Conservation (phyloP, 345 rosid species). For the Pseudoturritis turrita region DNA sequence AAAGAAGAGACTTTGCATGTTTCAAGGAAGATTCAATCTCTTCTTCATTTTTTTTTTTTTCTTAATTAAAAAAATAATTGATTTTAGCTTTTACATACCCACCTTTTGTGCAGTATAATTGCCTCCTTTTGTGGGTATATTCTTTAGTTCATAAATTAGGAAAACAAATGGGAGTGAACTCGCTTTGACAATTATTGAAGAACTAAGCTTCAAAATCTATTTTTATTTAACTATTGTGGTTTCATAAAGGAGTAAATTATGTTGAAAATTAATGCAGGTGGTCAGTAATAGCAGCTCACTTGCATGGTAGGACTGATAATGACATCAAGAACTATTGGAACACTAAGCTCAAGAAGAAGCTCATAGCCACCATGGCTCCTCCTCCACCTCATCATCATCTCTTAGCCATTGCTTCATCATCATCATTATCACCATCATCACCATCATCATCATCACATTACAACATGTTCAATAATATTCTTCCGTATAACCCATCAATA, state of each 20-base stretch:
- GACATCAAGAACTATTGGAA: slow-evolving; percentile 95
- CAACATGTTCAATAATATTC: slow-evolving; percentile 23
- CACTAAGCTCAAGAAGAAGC: slow-evolving; percentile 89
- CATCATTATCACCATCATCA: slow-evolving; percentile 30
- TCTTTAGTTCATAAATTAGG: slow-evolving; percentile 21
- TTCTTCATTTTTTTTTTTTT: not conserved
- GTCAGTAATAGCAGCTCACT: slow-evolving; percentile 85
- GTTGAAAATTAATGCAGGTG: slow-evolving; percentile 41
- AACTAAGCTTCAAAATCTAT: not conserved
- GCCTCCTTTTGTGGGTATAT: slow-evolving; percentile 29
- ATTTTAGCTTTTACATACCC: slow-evolving; percentile 15
- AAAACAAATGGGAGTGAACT: not conserved
- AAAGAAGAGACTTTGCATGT: slow-evolving; percentile 24
- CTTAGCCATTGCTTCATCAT: slow-evolving; percentile 23
- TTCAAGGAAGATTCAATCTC: slow-evolving; percentile 27
- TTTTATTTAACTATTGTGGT: not conserved
- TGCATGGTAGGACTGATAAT: slow-evolving; percentile 89
- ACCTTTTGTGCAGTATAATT: slow-evolving; percentile 32
- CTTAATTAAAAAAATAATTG: not conserved
- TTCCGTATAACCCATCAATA: slow-evolving; percentile 33
- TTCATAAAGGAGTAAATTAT: not conserved
- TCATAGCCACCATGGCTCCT: slow-evolving; percentile 32
- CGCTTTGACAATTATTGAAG: slow-evolving; percentile 8
- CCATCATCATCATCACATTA: slow-evolving; percentile 30
- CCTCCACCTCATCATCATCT: slow-evolving; percentile 30